A percentile compares a stretch with the other conserved stretches of the same genome.
Evolutionary conservation across 2,329 filamentous ascomycete species (phyloP).

Genomic region (Dendryphion nanum): DNA sequence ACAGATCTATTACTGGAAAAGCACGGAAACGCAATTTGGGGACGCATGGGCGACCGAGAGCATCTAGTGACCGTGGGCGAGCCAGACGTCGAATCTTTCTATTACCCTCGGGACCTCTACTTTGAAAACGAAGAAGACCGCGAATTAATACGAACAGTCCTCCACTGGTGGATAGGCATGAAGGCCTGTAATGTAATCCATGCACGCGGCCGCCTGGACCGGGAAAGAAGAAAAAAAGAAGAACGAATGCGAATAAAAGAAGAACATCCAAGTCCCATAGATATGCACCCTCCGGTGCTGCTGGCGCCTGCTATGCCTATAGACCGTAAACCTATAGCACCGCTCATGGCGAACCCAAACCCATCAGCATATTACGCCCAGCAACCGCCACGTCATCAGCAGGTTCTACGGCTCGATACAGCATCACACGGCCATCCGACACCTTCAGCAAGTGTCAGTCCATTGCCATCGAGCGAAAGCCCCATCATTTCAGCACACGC

Average conservation of each 20-base stretch:
- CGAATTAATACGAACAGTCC: slow-evolving; percentile 29
- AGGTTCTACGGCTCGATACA: slow-evolving; percentile 11
- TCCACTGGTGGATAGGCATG: slow-evolving; percentile 38
- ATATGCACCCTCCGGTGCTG: not conserved
- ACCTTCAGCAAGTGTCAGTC: slow-evolving; percentile 23
- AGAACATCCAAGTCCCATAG: slow-evolving; percentile 11
- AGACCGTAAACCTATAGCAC: too few species aligned
- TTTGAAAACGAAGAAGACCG: slow-evolving; percentile 32
- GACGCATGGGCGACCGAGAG: slow-evolving; percentile 26
- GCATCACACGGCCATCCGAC: slow-evolving; percentile 13
- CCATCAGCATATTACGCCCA: too few species aligned
- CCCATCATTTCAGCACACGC: slow-evolving; percentile 15
- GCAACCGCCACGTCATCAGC: slow-evolving; percentile 10
- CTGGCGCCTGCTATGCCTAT: slow-evolving; percentile 19
- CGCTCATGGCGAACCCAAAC: too few species aligned
- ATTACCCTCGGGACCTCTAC: slow-evolving; percentile 32
- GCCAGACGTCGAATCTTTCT: slow-evolving; percentile 28
- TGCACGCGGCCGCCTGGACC: slow-evolving; percentile 34
- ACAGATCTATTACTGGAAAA: slow-evolving; percentile 30
- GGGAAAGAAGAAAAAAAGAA: slow-evolving; percentile 35
- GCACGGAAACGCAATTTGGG: slow-evolving; percentile 34
- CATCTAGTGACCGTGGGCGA: slow-evolving; percentile 33
- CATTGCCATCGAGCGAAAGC: slow-evolving; percentile 24
- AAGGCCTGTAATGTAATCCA: slow-evolving; percentile 38
- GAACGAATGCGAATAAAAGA: slow-evolving; percentile 15